Base-by-base conservation (phyloP, 2,329 filamentous ascomycete genomes). In the Sporothrix brasiliensis region DNA sequence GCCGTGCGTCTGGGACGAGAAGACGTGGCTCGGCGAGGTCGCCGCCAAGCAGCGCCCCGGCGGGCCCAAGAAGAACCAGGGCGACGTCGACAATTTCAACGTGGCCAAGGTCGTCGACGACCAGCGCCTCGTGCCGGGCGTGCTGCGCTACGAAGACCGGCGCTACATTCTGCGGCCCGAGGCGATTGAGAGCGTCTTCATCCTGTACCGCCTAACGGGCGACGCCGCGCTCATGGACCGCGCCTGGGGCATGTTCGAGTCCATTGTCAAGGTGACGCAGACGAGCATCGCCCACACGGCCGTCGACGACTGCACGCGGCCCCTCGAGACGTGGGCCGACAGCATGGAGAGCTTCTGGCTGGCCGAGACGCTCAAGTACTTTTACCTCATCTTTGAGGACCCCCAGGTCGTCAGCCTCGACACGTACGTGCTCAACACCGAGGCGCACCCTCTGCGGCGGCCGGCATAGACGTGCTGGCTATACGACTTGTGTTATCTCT, bases 161-260 rank as follows among this genome's bases (percentile, higher is more conserved):
- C 83, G 84, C 69, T 92, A 92, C 76, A 86, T 91, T 47, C 82
- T 92, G 56, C 85, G 89, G 70, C 91, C 91, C 21, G 92, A 94
- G 79, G 91, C 91, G 1, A 92, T 94, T 69, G 92, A 94, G 81
- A 91, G 88, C 16, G 87, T 95, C 4, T 94, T 92, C 78, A 86
- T 92, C 76, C 87, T 94, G 82, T 92, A 90, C 77, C 87, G 91
- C 69, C 83, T 92, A 70, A 93, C 91, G 0, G 91, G 90, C 34
- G 87, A 92, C 73, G 74, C 82, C 1, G 80, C 83, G 65, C 91
- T 88, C 84, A 87, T 87, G 76, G 85, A 90, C 71, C 88, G 88
- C 76, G 91, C 90, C 2, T 93, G 91, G 91, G 81, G 82, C 70
- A 93, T 93, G 91, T 93, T 92, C 77, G 77, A 85, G 69, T 84